Evolutionary conservation across 176 grass and related monocot species (phyloP), one percentile per base, ranked within the genome.

Genomic region (Leersia perrieri): DNA sequence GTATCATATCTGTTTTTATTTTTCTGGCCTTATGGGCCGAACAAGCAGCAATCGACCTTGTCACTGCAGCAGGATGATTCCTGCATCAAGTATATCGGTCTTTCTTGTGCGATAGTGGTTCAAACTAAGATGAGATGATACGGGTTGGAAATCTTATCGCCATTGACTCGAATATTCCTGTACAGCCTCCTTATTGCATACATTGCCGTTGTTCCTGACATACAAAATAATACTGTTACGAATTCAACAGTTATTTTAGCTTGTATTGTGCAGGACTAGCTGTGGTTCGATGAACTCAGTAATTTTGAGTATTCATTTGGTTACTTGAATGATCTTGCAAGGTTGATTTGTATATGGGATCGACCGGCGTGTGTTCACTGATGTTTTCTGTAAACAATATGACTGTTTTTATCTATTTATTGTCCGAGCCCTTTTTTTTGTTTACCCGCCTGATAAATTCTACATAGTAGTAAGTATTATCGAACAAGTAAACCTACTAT

Each of bases 131-230:
- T n/a, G n/a, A n/a, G n/a, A n/a, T n/a, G n/a, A n/a, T n/a, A n/a
- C n/a, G n/a, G n/a, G n/a, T n/a, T n/a, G n/a, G n/a, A n/a, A n/a
- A n/a, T n/a, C n/a, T n/a, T n/a, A n/a, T n/a, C n/a, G n/a, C n/a
- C n/a, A n/a, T n/a, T n/a, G 33, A 33, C 72, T 38, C 32, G 39
- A 4, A 1, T 69, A 75, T 26, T 34, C n/a, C n/a, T 71, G 26
- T 62, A 33, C 3, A 33, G 63, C 25, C 22, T 65, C 42, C 3
- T 38, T 64, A 14, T 65, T 77, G 11, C 11, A 7, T 82, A 29
- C n/a, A 8, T 62, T 51, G 31, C 23, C 77, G 30, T 76, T 84
- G 33, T 11, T 53, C 41, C 5, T 51, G 60, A 22, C 73, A 83
- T 22, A 36, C n/a, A 55, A 75, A 72, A 45, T n/a, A 28, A 41